Evolutionary conservation across 1,139 yeast genomes (phyloP).

Genomic region (Yamadazyma songkhlaensis): DNA sequence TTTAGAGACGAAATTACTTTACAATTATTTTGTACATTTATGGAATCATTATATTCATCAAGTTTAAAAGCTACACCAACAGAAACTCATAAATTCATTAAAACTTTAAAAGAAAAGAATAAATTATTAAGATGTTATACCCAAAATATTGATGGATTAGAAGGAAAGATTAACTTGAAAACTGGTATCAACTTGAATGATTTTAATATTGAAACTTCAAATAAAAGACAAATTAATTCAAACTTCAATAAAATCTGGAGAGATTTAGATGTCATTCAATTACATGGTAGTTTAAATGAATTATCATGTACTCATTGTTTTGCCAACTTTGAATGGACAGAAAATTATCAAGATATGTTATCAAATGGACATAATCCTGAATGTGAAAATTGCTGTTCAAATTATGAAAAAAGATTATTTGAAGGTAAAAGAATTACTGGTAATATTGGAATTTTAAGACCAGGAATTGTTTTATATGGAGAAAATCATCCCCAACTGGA

Average conservation of each 20-base stretch:
- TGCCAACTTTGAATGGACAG: slow-evolving; percentile 58
- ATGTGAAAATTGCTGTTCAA: slow-evolving; percentile 57
- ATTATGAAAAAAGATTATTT: slow-evolving; percentile 50
- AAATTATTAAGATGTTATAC: slow-evolving; percentile 82
- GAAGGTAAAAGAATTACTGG: slow-evolving; percentile 62
- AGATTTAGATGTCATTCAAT: slow-evolving; percentile 71
- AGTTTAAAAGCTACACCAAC: slow-evolving; percentile 74
- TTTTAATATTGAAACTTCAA: slow-evolving; percentile 17
- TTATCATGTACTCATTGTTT: slow-evolving; percentile 73
- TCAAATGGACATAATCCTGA: slow-evolving; percentile 59
- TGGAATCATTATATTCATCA: slow-evolving; percentile 67
- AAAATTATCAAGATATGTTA: slow-evolving; percentile 41
- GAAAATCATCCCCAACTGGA: slow-evolving; percentile 78
- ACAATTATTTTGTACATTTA: slow-evolving; percentile 72
- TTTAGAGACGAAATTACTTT: slow-evolving; percentile 67
- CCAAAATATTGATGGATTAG: slow-evolving; percentile 63
- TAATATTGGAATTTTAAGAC: slow-evolving; percentile 62
- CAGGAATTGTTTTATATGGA: slow-evolving; percentile 75
- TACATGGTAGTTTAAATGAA: slow-evolving; percentile 85
- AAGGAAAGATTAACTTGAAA: slow-evolving; percentile 40
- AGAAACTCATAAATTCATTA: slow-evolving; percentile 76
- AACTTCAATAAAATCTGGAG: slow-evolving; percentile 51
- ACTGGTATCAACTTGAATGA: slow-evolving; percentile 36
- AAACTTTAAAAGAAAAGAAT: slow-evolving; percentile 58
- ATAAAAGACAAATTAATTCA: slow-evolving; percentile 10